Conservation (phyloP, 2,329 filamentous ascomycete genomes). For the Arthrobotrys iridis region DNA sequence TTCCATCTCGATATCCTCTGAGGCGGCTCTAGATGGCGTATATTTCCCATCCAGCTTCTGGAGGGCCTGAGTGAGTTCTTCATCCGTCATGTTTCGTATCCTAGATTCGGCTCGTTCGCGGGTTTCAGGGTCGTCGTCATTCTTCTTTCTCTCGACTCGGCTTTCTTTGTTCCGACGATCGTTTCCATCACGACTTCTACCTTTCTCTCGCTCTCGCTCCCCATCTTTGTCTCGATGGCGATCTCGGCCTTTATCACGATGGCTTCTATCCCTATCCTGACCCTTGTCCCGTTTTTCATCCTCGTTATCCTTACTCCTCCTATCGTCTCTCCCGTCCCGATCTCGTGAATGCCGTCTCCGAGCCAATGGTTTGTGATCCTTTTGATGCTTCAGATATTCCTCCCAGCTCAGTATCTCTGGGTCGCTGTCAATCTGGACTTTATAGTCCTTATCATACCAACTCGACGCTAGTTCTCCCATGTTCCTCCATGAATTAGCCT, state of each 20-base stretch:
- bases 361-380: conserved; percentile 21
- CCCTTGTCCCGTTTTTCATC: conserved; percentile 14
- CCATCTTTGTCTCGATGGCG: conserved; percentile 22
- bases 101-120: conserved; percentile 27
- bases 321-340: conserved; percentile 2
- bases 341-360: conserved; percentile 11
- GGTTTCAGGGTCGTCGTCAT: conserved; percentile 9
- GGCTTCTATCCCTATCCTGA: conserved; percentile 17
- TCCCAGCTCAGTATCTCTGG: conserved; percentile 52
- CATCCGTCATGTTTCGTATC: conserved; percentile 46
- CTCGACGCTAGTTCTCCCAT: conserved; percentile 83
- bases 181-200: conserved; percentile 9
- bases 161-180: conserved; percentile 5
- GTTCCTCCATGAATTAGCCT: conserved; percentile 74
- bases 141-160: conserved; percentile 19
- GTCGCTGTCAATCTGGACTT: conserved; percentile 63
- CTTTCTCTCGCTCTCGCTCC: conserved; percentile 6
- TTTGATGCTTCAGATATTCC: conserved; percentile 25
- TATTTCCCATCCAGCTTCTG: conserved; percentile 32
- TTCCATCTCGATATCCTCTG: conserved; percentile 26
- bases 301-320: conserved; percentile 13
- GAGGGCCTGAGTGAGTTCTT: conserved; percentile 36
- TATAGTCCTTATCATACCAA: conserved; percentile 87
- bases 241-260: conserved; percentile 39
- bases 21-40: conserved; percentile 30